phyloP scores from a whole-genome alignment of 2,329 filamentous ascomycete genomes.

The Alternaria arborescens region DNA sequence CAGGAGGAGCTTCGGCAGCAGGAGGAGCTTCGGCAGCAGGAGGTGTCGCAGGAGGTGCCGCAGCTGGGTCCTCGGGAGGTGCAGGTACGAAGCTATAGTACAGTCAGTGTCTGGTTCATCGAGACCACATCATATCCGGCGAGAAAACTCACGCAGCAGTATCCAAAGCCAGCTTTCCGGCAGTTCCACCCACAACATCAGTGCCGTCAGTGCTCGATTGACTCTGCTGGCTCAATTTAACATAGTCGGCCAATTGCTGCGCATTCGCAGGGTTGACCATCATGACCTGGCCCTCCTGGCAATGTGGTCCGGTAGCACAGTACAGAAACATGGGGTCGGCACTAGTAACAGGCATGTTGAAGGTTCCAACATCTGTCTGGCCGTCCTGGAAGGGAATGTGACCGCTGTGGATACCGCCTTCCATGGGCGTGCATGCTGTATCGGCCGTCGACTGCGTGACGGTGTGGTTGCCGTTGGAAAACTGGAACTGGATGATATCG shows the following conservation, averaged over 20 bases:
- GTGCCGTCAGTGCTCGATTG: slow-evolving; percentile 34
- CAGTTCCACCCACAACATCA: slow-evolving; percentile 29
- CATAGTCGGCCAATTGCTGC: slow-evolving; percentile 39
- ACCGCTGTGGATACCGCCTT: slow-evolving; percentile 40
- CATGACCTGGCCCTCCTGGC: slow-evolving; percentile 42
- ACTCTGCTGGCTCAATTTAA: slow-evolving; percentile 36
- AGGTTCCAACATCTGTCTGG: slow-evolving; percentile 42
- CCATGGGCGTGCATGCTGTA: slow-evolving; percentile 38
- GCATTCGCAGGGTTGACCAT: slow-evolving; percentile 34
- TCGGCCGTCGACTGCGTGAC: slow-evolving; percentile 40
- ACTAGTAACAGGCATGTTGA: slow-evolving; percentile 41
- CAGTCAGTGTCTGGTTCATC: neutral
- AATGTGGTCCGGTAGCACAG: slow-evolving; percentile 44
- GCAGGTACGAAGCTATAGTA: slow-evolving; percentile 31
- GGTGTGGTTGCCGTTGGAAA: slow-evolving; percentile 45
- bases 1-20: slow-evolving; percentile 10
- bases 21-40: slow-evolving; percentile 12
- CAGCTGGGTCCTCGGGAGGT: slow-evolving; percentile 28
- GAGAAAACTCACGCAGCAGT: slow-evolving; percentile 35
- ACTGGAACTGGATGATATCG: slow-evolving; percentile 44
- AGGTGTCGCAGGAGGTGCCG: slow-evolving; percentile 12
- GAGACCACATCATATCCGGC: neutral
- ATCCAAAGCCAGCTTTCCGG: slow-evolving; percentile 32
- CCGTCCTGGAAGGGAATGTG: slow-evolving; percentile 42
- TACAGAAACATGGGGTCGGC: slow-evolving; percentile 44